A percentile compares a stretch with the other conserved stretches of the same genome.
Conservation (phyloP, 2,329 filamentous ascomycete genomes). For the Rachicladosporium sp. region DNA sequence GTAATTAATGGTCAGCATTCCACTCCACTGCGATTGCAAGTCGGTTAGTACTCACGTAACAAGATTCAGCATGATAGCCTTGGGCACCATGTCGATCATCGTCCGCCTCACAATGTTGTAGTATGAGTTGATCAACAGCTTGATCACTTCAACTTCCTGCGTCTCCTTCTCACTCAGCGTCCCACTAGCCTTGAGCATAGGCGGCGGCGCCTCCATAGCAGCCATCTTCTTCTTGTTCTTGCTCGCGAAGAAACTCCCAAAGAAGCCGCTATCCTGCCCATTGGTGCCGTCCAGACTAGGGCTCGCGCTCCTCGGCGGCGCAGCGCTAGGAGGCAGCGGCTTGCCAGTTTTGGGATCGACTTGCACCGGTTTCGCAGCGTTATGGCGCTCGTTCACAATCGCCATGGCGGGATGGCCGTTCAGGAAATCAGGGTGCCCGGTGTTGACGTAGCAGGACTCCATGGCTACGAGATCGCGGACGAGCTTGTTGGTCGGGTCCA, state of each 20-base stretch:
- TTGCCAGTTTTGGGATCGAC: conserved; percentile 99
- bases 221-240: conserved; percentile 99
- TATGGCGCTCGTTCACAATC: conserved; percentile 88
- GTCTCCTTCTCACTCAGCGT: conserved; percentile 87
- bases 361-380: conserved; percentile 70
- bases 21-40: conserved; percentile 6
- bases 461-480: conserved; percentile 86
- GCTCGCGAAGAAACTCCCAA: conserved; percentile 94
- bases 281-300: conserved; percentile 53
- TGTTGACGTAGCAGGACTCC: conserved; percentile 97
- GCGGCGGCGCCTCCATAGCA: conserved; percentile 93
- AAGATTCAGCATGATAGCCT: conserved; percentile 95
- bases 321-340: conserved; percentile 53
- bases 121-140: conserved; percentile 91
- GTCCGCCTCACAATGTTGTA: conserved; percentile 97
- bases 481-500: conserved; percentile 96
- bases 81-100: conserved; percentile 99
- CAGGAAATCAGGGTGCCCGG: conserved; percentile 92
- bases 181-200: conserved; percentile 86
- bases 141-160: conserved; percentile 96
- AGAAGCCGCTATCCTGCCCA: conserved; percentile 57
- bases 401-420: conserved; percentile 97
- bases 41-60: conserved; percentile 61
- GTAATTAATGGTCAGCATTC: background rate
- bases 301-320: conserved; percentile 61